Base-by-base conservation (phyloP, 176 grass and related monocot genomes). In the Phragmites australis region DNA sequence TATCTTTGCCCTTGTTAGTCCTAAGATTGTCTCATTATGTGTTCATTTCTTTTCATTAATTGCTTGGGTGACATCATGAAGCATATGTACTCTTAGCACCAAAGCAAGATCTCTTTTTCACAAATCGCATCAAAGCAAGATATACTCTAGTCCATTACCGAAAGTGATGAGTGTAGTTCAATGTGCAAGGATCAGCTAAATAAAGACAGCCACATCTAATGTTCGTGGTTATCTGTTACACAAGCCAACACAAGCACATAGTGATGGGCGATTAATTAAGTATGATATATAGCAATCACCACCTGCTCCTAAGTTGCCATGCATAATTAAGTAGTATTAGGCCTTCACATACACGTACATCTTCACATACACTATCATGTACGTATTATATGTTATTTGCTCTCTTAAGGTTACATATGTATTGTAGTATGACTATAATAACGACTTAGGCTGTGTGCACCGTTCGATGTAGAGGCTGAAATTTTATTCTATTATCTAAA, bases 41-140 rank as follows among this genome's bases (percentile, higher is more conserved):
- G 21, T 61, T n/a, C 32, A 39, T 1, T 65, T 49, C 7, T 19
- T 14, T 84, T 53, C n/a, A 61, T 50, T 63, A 15, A 18, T 37
- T 21, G 71, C 21, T 52, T 54, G 17, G 10, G n/a, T 30, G 52
- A 31, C 45, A 34, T 53, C 72, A 70, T 31, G 3, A 37, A 37
- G 72, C 72, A 77, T 77, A 63, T 87, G 71, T 77, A 43, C 55
- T 25, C 54, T 87, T 71, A 23, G 55, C 25, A 51, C 53, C 27
- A 87, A 70, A 82, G 72, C 32, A 39, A 37, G 15, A 82, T 82
- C 54, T 77, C 79, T 76, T 71, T 68, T 55, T 77, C 34, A 71
- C 34, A 87, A 82, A 87, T 77, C 57, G 18, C n/a, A 63, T 64
- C 72, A 82, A 82, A 76, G 64, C 63, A 75, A 75, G 69, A 47